Conservation (phyloP, 2,329 filamentous ascomycete genomes). For the Fusarium beomiforme region DNA sequence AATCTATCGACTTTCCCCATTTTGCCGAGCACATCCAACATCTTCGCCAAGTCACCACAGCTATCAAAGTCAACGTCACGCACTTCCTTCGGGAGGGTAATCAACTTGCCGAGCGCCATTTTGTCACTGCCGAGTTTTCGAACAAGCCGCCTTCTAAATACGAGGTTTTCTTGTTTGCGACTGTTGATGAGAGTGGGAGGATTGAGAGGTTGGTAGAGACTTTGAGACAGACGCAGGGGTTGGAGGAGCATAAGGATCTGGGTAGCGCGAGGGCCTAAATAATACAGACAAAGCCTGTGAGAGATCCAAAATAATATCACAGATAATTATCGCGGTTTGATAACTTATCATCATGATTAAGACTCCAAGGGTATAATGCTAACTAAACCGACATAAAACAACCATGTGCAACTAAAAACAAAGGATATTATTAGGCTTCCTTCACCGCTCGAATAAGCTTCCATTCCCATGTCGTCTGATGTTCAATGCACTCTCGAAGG, state of each 20-base stretch:
- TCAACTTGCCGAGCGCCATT: background rate
- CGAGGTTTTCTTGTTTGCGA: background rate
- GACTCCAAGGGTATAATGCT: constrained; percentile 19
- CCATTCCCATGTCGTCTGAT: constrained; percentile 68
- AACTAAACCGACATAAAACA: background rate
- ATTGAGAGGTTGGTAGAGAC: background rate
- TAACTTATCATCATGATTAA: background rate
- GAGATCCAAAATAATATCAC: too few species aligned
- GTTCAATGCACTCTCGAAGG: constrained; percentile 62
- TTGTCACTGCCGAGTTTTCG: background rate
- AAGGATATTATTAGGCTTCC: constrained; percentile 31
- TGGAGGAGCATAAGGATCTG: background rate
- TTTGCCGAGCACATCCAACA: background rate
- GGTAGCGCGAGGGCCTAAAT: background rate
- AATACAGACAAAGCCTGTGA: fast-evolving
- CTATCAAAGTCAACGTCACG: background rate
- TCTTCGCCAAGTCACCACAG: background rate
- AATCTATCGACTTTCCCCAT: background rate
- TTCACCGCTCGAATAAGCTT: constrained; percentile 65
- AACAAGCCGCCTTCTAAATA: background rate
- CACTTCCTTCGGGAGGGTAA: background rate
- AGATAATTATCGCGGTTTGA: fast-evolving
- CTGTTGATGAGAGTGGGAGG: background rate
- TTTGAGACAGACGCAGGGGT: background rate
- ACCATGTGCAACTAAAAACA: background rate